These are phyloP conservation scores for Colletotrichum theobromicola DNA, from an alignment of 2,329 filamentous ascomycete species.

Conservation along the genomic window DNA sequence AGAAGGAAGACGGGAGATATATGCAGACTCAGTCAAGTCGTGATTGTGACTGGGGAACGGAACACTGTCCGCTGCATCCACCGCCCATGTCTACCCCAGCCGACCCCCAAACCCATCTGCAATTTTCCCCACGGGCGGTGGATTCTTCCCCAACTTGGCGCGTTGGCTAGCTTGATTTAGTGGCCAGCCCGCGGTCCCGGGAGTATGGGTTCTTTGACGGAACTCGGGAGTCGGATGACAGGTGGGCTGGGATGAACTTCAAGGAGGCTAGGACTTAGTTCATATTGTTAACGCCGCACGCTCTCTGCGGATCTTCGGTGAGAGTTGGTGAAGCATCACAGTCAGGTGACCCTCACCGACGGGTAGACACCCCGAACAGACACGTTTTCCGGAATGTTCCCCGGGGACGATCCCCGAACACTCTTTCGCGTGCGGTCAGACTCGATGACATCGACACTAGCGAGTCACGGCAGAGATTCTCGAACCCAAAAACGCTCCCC, in stretches of 20 bases:
- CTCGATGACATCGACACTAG: background rate
- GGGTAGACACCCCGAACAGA: background rate
- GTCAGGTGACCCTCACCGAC: background rate
- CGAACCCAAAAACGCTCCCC: background rate
- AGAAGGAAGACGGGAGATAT: background rate
- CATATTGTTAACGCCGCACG: background rate
- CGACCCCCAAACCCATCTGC: background rate
- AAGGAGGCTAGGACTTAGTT: background rate
- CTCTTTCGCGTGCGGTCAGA: background rate
- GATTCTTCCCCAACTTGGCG: conserved; percentile 6
- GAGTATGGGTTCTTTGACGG: background rate
- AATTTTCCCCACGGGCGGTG: conserved; percentile 14
- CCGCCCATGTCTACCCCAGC: conserved; percentile 8
- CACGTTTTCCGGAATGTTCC: background rate
- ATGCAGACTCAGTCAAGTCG: background rate
- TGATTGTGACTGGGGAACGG: background rate
- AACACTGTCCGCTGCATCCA: background rate
- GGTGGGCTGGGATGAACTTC: background rate
- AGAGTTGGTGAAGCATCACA: background rate
- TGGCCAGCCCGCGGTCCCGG: background rate
- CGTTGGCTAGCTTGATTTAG: background rate
- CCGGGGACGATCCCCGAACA: conserved; percentile 8
- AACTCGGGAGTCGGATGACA: conserved; percentile 21
- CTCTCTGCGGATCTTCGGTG: background rate
- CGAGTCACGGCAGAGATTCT: background rate